Percentiles rank a stretch among this genome's conserved stretches.
Evolutionary conservation across 2,329 filamentous ascomycete genomes (phyloP).

Genomic region (Ophiostoma piceae): DNA sequence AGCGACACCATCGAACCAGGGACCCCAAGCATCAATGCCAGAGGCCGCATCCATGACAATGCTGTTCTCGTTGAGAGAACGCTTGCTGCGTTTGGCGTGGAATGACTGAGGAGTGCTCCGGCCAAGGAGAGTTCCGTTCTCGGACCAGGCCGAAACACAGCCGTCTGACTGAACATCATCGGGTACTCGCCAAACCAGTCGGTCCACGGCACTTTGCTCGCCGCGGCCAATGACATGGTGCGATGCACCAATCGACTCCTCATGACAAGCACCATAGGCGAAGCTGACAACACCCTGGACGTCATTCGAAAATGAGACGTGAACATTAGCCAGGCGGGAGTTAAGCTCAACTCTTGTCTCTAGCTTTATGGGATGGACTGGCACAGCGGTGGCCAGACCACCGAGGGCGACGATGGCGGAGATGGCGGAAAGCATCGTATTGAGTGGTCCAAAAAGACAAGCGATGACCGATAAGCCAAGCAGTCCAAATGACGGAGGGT

Average conservation of each 20-base stretch:
- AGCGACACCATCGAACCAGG: conserved; percentile 10
- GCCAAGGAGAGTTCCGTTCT: background rate
- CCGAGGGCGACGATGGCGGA: background rate
- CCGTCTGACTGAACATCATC: background rate
- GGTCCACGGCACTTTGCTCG: background rate
- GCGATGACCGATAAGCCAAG: background rate
- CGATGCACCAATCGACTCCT: background rate
- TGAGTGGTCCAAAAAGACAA: background rate
- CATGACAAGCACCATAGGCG: conserved; percentile 1
- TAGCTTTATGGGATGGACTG: background rate
- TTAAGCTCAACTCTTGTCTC: background rate
- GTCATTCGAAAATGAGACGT: background rate
- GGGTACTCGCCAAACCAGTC: conserved; percentile 10
- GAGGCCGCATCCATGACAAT: conserved; percentile 5
- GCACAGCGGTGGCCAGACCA: background rate
- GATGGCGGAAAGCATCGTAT: background rate
- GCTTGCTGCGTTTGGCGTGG: background rate
- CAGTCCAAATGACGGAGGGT: background rate
- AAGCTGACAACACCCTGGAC: background rate
- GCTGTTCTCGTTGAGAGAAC: background rate
- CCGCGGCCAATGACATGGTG: conserved; percentile 4
- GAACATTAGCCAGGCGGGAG: background rate
- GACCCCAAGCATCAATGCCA: conserved; percentile 4
- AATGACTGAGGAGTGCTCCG: background rate
- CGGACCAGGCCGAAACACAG: conserved; percentile 9